Percentiles rank a stretch among this genome's conserved stretches.
Conservation (phyloP, 2,329 filamentous ascomycete species). For the Monosporascus ibericus region DNA sequence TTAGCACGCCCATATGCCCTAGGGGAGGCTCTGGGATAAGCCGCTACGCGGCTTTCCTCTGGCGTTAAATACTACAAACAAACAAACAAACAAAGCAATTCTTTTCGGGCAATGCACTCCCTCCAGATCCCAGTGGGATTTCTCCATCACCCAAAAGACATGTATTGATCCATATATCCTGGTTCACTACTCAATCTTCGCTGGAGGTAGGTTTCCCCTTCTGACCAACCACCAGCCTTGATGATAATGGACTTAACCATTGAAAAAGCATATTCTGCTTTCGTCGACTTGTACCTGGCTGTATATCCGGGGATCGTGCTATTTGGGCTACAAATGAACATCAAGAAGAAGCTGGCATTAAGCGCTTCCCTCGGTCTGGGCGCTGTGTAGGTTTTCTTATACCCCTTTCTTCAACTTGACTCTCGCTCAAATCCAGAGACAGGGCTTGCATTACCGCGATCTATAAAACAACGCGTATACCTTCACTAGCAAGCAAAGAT, state of each 20-base stretch:
- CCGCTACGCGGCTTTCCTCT: too few species aligned
- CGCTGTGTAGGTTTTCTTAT: slow-evolving; percentile 13
- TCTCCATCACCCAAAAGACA: slow-evolving; percentile 5
- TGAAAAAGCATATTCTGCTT: slow-evolving; percentile 13
- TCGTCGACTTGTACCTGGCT: slow-evolving; percentile 22
- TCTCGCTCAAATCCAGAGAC: not conserved
- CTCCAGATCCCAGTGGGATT: slow-evolving; percentile 16
- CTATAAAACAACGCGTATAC: slow-evolving; percentile 11
- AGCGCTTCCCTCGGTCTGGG: slow-evolving; percentile 20
- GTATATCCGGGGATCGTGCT: slow-evolving; percentile 17
- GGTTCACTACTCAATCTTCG: slow-evolving; percentile 10
- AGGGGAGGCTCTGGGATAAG: too few species aligned
- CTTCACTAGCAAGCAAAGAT: slow-evolving; percentile 6
- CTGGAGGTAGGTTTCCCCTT: slow-evolving; percentile 3
- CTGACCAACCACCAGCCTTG: too few species aligned
- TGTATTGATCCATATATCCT: slow-evolving; percentile 14
- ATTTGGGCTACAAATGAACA: slow-evolving; percentile 13
- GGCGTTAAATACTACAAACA: too few species aligned
- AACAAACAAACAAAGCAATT: too few species aligned
- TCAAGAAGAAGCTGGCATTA: slow-evolving; percentile 19
- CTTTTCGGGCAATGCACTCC: slow-evolving; percentile 20
- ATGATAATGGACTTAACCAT: too few species aligned
- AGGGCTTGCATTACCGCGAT: slow-evolving; percentile 10
- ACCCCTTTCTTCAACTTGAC: not conserved
- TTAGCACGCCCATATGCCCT: too few species aligned